These are phyloP conservation scores for Aspergillus tanneri DNA, from an alignment of 2,329 filamentous ascomycete genomes.

Conservation along the genomic window DNA sequence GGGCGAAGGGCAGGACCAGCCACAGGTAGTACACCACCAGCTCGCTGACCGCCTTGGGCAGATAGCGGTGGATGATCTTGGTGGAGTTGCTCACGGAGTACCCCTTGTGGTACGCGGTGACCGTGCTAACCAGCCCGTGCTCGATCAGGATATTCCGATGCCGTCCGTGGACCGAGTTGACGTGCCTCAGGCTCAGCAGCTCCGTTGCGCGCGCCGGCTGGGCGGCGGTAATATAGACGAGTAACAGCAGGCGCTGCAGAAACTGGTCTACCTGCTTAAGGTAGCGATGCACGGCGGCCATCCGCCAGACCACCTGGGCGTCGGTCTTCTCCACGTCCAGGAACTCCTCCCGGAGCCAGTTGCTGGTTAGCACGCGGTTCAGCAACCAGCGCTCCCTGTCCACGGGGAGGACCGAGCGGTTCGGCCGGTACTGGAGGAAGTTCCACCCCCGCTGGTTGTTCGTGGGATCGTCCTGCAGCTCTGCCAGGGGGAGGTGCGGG, in stretches of 20 bases:
- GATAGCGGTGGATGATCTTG: constrained; percentile 15
- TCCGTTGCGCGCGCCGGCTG: constrained; percentile 6
- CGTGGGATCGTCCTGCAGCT: not conserved
- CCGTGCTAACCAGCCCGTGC: constrained; percentile 6
- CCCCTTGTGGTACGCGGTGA: constrained; percentile 14
- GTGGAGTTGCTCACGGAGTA: constrained; percentile 5
- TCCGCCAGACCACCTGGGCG: not conserved
- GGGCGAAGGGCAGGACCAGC: constrained; percentile 3
- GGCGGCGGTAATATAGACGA: constrained; percentile 1
- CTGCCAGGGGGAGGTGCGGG: not conserved
- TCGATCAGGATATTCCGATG: constrained; percentile 13
- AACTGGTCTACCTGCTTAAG: constrained; percentile 3
- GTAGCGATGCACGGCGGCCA: not conserved
- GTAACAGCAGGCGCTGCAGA: constrained; percentile 1
- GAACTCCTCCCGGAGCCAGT: not conserved
- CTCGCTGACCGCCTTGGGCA: constrained; percentile 9
- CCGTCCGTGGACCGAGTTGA: not conserved
- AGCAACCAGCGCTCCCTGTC: not conserved
- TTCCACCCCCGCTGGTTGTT: constrained; percentile 1
- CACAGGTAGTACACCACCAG: constrained; percentile 16
- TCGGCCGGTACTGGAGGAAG: not conserved
- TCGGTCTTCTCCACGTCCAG: not conserved
- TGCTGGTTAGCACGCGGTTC: not conserved
- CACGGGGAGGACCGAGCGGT: not conserved
- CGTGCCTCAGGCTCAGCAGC: constrained; percentile 6